Percentiles rank a stretch among this genome's conserved stretches.
These are phyloP conservation scores for Mytilinidion resinicola DNA, from an alignment of 495 filamentous ascomycete species.

Conservation along the genomic window DNA sequence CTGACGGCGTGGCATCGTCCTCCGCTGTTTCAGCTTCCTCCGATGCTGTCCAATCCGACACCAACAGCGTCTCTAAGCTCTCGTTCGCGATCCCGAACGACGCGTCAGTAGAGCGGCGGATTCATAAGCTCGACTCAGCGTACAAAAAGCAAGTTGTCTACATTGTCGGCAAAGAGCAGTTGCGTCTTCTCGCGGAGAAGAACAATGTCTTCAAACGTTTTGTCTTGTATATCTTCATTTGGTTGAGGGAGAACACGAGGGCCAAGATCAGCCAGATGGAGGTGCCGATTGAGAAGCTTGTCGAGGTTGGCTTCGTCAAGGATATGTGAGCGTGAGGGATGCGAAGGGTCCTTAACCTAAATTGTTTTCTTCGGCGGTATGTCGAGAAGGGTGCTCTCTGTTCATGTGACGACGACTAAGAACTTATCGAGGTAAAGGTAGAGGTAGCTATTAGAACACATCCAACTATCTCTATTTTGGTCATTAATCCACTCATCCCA, in stretches of 20 bases:
- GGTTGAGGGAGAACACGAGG: slow-evolving; percentile 52
- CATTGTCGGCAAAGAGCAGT: slow-evolving; percentile 66
- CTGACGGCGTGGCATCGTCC: no score
- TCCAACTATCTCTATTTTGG: no score
- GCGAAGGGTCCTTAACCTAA: no score
- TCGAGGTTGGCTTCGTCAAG: slow-evolving; percentile 33
- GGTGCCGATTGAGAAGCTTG: slow-evolving; percentile 27
- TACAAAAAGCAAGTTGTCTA: slow-evolving; percentile 56
- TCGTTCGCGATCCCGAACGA: background rate
- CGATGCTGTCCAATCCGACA: background rate
- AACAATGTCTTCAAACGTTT: slow-evolving; percentile 41
- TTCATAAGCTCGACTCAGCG: slow-evolving; percentile 43
- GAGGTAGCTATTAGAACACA: no score
- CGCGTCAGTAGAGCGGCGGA: background rate
- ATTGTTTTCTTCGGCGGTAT: no score
- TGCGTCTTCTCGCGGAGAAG: slow-evolving; percentile 43
- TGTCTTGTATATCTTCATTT: slow-evolving; percentile 52
- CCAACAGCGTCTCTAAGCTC: background rate
- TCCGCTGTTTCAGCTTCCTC: no score
- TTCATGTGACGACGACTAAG: no score
- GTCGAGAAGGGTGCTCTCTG: no score
- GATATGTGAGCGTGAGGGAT: slow-evolving; percentile 14
- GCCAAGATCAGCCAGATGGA: slow-evolving; percentile 28
- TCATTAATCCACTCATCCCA: no score
- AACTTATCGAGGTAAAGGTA: no score